Percentiles rank a stretch among this genome's conserved stretches.
Evolutionary conservation across 805 yeast genomes (phyloP).

Genomic region (Wickerhamomyces rabaulensis): DNA sequence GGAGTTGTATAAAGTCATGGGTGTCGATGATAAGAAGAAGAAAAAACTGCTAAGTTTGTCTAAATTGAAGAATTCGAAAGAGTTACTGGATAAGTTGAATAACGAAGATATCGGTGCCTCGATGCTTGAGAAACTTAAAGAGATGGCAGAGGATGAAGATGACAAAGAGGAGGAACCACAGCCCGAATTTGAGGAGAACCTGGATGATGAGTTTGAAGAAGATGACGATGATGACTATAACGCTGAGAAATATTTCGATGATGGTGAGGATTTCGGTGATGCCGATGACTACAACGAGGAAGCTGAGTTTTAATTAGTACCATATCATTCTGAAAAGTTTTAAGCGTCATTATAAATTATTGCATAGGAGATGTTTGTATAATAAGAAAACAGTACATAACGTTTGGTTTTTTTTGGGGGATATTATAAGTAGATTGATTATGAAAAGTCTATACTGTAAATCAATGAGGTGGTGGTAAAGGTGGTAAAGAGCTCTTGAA

Average conservation of each 20-base stretch:
- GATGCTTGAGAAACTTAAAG: slow-evolving; percentile 43
- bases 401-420: background rate
- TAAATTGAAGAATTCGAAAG: slow-evolving; percentile 24
- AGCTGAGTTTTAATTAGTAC: slow-evolving; percentile 54
- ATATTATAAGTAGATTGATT: too few relatives aligned
- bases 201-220: slow-evolving; percentile 53
- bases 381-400: background rate
- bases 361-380: background rate
- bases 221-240: slow-evolving; percentile 63
- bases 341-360: too few relatives aligned
- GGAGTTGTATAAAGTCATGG: slow-evolving; percentile 72
- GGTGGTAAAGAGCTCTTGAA: slow-evolving; percentile 20
- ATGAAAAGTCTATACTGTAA: background rate
- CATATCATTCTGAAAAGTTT: too few relatives aligned
- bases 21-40: slow-evolving; percentile 49
- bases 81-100: slow-evolving; percentile 18
- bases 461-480: slow-evolving; percentile 8
- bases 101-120: slow-evolving; percentile 27
- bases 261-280: slow-evolving; percentile 45
- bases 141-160: slow-evolving; percentile 41
- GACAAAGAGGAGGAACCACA: slow-evolving; percentile 24
- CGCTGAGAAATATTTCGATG: slow-evolving; percentile 60
- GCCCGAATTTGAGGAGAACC: slow-evolving; percentile 37
- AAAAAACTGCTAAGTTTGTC: slow-evolving; percentile 41
- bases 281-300: slow-evolving; percentile 52